phyloP scores from a whole-genome alignment of 352 stramenopile species.

The Phytopythium sindhum region DNA sequence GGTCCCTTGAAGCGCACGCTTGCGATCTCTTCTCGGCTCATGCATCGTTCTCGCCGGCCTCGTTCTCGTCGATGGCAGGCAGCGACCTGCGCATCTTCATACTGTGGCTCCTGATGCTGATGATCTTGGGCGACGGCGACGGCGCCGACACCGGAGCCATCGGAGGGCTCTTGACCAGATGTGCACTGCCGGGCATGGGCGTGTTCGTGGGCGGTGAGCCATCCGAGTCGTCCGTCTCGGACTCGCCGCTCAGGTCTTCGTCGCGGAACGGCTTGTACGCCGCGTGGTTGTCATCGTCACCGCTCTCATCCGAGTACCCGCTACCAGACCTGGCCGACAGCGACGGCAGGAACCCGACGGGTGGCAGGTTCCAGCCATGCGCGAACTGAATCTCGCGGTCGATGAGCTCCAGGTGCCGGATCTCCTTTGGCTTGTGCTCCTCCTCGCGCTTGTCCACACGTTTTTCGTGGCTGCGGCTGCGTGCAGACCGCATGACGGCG shows the following conservation, averaged over 20 bases:
- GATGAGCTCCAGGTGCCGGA: background rate
- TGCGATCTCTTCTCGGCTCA: background rate
- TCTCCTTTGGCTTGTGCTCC: background rate
- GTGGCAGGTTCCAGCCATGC: conserved; percentile 2
- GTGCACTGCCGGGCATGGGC: background rate
- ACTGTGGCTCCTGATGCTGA: conserved; percentile 9
- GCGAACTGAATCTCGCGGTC: background rate
- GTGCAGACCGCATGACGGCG: conserved; percentile 2
- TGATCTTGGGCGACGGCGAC: conserved; percentile 5
- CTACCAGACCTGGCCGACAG: background rate
- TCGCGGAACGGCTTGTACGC: conserved; percentile 10
- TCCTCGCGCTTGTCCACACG: background rate
- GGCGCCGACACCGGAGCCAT: background rate
- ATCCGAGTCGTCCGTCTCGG: conserved; percentile 5
- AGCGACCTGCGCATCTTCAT: conserved; percentile 6
- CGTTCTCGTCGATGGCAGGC: conserved; percentile 9
- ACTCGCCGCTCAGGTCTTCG: background rate
- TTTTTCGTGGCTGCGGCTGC: conserved; percentile 4
- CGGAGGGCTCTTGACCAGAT: background rate
- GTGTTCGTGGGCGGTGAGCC: background rate
- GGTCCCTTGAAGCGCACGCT: background rate
- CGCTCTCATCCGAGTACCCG: background rate
- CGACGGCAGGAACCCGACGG: conserved; percentile 2
- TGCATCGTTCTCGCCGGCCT: background rate
- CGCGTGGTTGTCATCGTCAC: background rate